Evolutionary conservation across 441 rosid genomes (phyloP), one percentile per base, ranked within the genome.

Genomic region (Eutrema salsugineum): DNA sequence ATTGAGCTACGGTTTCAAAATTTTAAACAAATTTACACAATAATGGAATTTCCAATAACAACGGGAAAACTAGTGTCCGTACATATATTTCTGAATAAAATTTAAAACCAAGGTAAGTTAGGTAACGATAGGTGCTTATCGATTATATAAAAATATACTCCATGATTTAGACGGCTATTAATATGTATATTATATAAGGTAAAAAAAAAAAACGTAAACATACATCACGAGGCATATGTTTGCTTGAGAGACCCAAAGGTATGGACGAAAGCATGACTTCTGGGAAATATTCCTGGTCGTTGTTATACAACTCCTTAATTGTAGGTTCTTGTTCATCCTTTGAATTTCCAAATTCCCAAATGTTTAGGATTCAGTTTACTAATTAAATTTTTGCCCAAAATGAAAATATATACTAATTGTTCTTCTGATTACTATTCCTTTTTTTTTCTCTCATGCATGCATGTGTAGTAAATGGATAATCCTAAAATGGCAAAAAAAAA

Each of bases 211-310:
- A 30, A 62, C 11, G 8, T 57, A 12, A 10, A 27, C 4, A 59
- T 60, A 46, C n/a, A 38, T 54, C n/a, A 43, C 14, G 32, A 43
- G 55, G 63, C 54, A 55, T 68, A 46, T 68, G 33, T 32, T 56
- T 68, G 64, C 56, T 68, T 68, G 64, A 68, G 42, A 68, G 72
- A 56, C 44, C n/a, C 19, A 38, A 68, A 55, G 64, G 72, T 68
- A 68, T 68, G 56, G 72, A 11, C 35, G 55, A 56, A 44, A 56
- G 46, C 56, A 68, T 68, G 64, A 51, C 64, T 68, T 68, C 55
- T 44, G 35, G 24, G 11, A 56, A 68, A 12, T 12, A 4, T 28
- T 44, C 22, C 6, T 28, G 54, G 20, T 68, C 42, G 33, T 68
- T 68, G 48, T 36, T 49, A 14, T 53, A 24, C 16, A 30, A 24